Evolutionary conservation across 331 rosid species (phyloP).

Genomic region (Dryas integrifolia): DNA sequence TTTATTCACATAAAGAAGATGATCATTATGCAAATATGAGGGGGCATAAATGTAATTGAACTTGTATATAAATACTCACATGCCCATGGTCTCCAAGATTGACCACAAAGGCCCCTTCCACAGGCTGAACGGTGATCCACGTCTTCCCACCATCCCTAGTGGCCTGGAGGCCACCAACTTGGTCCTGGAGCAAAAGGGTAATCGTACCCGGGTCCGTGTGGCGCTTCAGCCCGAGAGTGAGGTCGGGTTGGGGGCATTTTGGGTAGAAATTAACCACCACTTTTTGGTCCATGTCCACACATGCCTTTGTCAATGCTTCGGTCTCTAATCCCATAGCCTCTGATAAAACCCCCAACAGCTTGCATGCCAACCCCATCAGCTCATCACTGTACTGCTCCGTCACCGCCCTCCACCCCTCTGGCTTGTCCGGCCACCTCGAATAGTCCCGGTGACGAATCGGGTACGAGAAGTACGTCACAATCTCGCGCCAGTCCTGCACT

Average conservation of each 20-base stretch:
- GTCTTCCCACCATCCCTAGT: conserved; percentile 69
- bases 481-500: conserved; percentile 83
- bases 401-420: conserved; percentile 58
- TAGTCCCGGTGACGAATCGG: conserved; percentile 58
- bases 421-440: conserved; percentile 81
- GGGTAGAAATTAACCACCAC: conserved; percentile 80
- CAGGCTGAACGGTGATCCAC: conserved; percentile 87
- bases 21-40: too few species aligned
- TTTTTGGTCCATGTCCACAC: conserved; percentile 88
- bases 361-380: conserved; percentile 65
- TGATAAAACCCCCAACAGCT: conserved; percentile 66
- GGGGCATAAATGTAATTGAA: too few species aligned
- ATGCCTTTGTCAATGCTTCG: conserved; percentile 67
- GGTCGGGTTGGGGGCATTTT: conserved; percentile 83
- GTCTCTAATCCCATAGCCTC: conserved; percentile 90
- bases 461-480: conserved; percentile 68
- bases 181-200: conserved; percentile 79
- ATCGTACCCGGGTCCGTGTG: conserved; percentile 94
- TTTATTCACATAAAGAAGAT: background rate
- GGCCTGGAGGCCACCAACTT: conserved; percentile 92
- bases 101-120: conserved; percentile 83
- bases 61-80: conserved; percentile 38
- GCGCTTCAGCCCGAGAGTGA: conserved; percentile 77
- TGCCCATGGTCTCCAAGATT: conserved; percentile 94
- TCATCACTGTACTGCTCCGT: conserved; percentile 71